A percentile compares a stretch with the other conserved stretches of the same genome.
Conservation (phyloP, 192 early-diverging fungal genomes). For the Geranomyces michiganensis region DNA sequence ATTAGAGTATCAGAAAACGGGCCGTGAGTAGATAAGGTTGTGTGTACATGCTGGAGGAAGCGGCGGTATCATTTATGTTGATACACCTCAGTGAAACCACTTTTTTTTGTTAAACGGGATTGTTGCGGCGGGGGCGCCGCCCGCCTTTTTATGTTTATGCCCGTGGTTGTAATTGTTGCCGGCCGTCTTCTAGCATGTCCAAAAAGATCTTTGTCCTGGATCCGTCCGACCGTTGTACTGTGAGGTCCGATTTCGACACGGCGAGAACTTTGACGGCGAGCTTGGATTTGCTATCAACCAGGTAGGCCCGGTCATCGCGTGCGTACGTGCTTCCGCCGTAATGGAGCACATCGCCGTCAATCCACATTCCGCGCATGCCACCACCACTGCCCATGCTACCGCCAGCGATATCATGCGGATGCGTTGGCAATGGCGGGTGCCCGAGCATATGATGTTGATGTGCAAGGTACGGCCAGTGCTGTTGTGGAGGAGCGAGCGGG, state of each 20-base stretch:
- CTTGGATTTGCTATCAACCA: slow-evolving; percentile 31
- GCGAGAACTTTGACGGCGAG: slow-evolving; percentile 33
- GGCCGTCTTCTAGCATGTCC: slow-evolving; percentile 33
- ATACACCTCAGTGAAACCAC: too few species aligned
- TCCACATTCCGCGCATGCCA: neutral
- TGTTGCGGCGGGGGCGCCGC: too few species aligned
- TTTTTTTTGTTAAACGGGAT: too few species aligned
- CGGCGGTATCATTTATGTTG: too few species aligned
- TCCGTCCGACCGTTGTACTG: slow-evolving; percentile 42
- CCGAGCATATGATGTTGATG: too few species aligned
- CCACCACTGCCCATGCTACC: too few species aligned
- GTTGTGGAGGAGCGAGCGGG: neutral
- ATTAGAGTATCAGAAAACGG: too few species aligned
- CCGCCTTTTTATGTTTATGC: neutral
- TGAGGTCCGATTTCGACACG: slow-evolving; percentile 30
- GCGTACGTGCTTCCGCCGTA: slow-evolving; percentile 22
- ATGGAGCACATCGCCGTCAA: slow-evolving; percentile 23
- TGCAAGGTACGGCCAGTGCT: neutral
- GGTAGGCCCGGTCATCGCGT: slow-evolving; percentile 29
- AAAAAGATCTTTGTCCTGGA: slow-evolving; percentile 35
- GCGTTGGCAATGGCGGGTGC: too few species aligned
- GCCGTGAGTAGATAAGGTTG: too few species aligned
- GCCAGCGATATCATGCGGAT: too few species aligned
- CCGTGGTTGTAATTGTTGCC: slow-evolving; percentile 32
- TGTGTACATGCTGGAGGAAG: too few species aligned